Base-by-base conservation (phyloP, 208 protist genomes). In the Tetramitus jugosus region DNA sequence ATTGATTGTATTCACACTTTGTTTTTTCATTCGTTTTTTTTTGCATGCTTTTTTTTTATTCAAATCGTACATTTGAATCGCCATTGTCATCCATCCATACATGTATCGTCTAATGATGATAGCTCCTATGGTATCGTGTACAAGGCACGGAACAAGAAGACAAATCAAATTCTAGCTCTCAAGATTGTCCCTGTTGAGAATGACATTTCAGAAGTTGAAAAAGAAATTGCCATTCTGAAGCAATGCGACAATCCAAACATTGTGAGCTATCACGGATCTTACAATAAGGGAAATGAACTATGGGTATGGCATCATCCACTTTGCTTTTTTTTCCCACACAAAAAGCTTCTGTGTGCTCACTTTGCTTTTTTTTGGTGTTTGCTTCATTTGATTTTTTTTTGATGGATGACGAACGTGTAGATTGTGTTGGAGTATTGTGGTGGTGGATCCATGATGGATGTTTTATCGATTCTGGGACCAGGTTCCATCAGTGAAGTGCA, bases 391-490 rank as follows among this genome's bases (percentile, higher is more conserved):
- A n/a, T n/a, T n/a, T n/a, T 14, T 49, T 49, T 49, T 49, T 49
- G 14, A 49, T 17, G 14, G 14, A 49, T 17, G 14, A 49, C 4
- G 14, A 49, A 49, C 45, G 8, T 49, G 45, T 94, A 92, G 91
- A 93, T 96, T 79, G 87, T 87, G 23, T 94, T 96, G 89, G 91
- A 96, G 83, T 94, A 93, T 85, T 96, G 93, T 81, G 91, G 91
- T 72, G 93, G 91, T 40, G 91, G 92, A 23, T 53, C 31, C 23
- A 26, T 79, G 2, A 7, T n/a, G 1, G 77, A 71, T 49, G 29
- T 62, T 26, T 40, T 79, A 13, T 42, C 60, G 6, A 17, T 68
- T 20, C 60, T 71, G 7, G 72, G 72, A 46, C 67, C 39, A 17
- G 40, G 14, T 17, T 20, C 40, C 2, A 4, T 77, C 4, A 71